Evolutionary conservation across 352 stramenopile species (phyloP).

Genomic region (Globisporangium recalcitrans): DNA sequence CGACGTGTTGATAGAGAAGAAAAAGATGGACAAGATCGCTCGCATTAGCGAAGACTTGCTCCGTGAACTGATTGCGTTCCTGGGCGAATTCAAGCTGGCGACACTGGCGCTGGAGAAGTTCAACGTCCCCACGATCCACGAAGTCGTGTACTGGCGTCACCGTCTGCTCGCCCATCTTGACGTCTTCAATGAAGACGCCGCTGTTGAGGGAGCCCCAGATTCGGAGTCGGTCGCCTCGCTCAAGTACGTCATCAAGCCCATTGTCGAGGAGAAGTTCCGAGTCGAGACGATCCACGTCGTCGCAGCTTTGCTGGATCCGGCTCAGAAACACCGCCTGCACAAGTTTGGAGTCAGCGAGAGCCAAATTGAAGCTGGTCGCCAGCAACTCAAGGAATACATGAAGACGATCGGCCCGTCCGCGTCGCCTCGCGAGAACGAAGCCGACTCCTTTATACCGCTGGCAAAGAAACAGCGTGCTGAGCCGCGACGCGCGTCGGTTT

Average conservation of each 20-base stretch:
- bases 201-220: not conserved
- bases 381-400: conserved; percentile 1
- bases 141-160: conserved; percentile 6
- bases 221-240: not conserved
- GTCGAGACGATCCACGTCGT: not conserved
- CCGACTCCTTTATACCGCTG: not conserved
- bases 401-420: not conserved
- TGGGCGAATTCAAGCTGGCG: not conserved
- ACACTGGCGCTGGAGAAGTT: not conserved
- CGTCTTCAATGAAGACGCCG: not conserved
- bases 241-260: not conserved
- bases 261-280: not conserved
- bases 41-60: not conserved
- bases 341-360: not conserved
- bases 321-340: not conserved
- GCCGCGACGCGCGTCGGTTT: not conserved
- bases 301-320: conserved; percentile 1
- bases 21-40: not conserved
- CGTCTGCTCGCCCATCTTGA: not conserved
- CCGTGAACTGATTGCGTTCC: not conserved
- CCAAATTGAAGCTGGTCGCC: not conserved
- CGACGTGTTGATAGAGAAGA: not conserved
- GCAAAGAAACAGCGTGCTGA: not conserved
- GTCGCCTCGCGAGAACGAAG: not conserved
- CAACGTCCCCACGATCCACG: not conserved